Base-by-base conservation (phyloP, 306 rosid genomes). In the Pachyrhizus erosus region DNA sequence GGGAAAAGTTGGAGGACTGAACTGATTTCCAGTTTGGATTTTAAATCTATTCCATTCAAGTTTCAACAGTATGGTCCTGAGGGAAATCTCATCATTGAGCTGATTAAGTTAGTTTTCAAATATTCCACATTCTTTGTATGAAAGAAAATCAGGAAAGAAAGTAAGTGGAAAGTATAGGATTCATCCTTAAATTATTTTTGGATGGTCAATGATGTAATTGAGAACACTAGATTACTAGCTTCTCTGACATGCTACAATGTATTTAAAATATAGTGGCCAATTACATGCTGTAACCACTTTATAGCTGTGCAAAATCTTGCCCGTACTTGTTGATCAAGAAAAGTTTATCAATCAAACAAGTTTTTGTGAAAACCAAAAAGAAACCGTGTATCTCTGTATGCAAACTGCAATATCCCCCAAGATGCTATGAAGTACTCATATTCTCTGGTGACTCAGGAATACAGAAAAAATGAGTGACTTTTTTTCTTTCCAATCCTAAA, bases 351-450 rank as follows among this genome's bases (percentile, higher is more conserved):
- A 83, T 83, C 86, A 72, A 81, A 70, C 83, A 80, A 75, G 48
- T n/a, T 70, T 86, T 87, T 70, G 43, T 8, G 87, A 71, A 75
- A 89, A 81, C 45, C 78, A 64, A 84, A 70, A 86, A 80, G 84
- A 55, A 29, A 71, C 79, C 49, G 71, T 20, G 37, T 23, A 80
- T 81, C 69, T 71, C 80, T 60, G 49, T 31, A 55, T 52, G 21
- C 81, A 20, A 66, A 78, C 73, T 73, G 80, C 81, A 77, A 61
- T 66, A 78, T 40, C 73, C 75, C 77, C 71, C 75, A 70, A 58
- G 57, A 67, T 76, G 74, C 71, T 24, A 37, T 52, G 45, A 61
- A 0, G 78, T 58, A 45, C 83, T 72, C 73, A 65, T 69, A 45
- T 83, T 78, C 84, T 73, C 84, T 74, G 23, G 20, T 42, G 42